Evolutionary conservation across 2,329 filamentous ascomycete genomes (phyloP), one percentile per base, ranked within the genome.

Genomic region (Penicillium sp.): DNA sequence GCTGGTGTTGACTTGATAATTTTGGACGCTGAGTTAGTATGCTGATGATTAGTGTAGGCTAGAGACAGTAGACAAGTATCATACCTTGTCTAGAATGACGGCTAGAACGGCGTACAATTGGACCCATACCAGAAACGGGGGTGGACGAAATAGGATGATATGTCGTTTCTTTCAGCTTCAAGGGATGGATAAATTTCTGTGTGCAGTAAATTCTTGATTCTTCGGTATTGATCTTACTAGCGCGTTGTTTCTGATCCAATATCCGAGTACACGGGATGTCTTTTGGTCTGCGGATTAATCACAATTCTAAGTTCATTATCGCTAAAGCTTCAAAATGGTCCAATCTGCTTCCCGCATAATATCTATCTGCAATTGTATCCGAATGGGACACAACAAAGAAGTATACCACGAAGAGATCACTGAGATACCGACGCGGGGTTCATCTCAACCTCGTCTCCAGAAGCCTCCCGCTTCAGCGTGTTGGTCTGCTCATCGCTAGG

Each of bases 401-500:
- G 16, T 36, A 41, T 24, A 24, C 39, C 20, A 41, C 27, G 13
- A 25, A 48, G 31, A n/a, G 11, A 18, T 27, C 27, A 35, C 11
- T n/a, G 25, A 4, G 42, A 18, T 9, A 33, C 30, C 20, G 30
- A 31, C 14, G 38, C 27, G 27, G 47, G 42, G 40, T 46, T 54
- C 53, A 55, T 48, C 39, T 61, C 55, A 24, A 49, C 16, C 24
- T 54, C 46, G 46, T 61, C 57, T 40, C 33, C 50, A 1, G 50
- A 57, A 28, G 22, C 14, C 1, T 46, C 45, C 22, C 59, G 54
- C 18, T 31, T 49, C 24, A 13, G 9, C 50, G 41, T 30, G 5
- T 44, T 27, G 42, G 54, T 50, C 9, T 43, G 14, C 39, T 62
- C 58, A 5, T 31, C 40, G 27, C 24, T 57, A 1, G 71, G 70